These are phyloP conservation scores for Macrophomina phaseolina DNA, from an alignment of 2,329 filamentous ascomycete species.

Conservation along the genomic window DNA sequence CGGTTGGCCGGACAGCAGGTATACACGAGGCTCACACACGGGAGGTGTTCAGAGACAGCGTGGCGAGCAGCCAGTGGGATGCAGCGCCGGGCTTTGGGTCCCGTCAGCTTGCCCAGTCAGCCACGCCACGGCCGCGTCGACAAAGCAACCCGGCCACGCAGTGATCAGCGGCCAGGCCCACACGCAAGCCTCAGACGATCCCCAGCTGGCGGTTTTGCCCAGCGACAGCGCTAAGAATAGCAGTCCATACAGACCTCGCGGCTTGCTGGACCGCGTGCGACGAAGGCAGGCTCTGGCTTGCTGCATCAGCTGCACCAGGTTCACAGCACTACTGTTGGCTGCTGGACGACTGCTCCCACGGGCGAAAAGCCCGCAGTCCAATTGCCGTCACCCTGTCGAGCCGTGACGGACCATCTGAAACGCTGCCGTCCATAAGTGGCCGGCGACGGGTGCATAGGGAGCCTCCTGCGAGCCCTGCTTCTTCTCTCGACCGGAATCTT, in stretches of 20 bases:
- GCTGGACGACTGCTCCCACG: background rate
- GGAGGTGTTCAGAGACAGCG: background rate
- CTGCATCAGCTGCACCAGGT: background rate
- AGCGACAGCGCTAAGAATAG: background rate
- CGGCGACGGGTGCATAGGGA: background rate
- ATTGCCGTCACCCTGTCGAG: slow-evolving; percentile 9
- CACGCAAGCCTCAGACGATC: slow-evolving; percentile 23
- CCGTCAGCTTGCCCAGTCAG: background rate
- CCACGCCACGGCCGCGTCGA: slow-evolving; percentile 18
- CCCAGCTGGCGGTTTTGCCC: background rate
- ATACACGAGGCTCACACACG: background rate
- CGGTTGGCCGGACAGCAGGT: background rate
- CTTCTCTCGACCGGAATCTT: background rate
- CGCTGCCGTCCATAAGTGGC: background rate
- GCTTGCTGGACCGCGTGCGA: background rate
- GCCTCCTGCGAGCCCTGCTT: background rate
- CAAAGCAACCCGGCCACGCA: slow-evolving; percentile 17
- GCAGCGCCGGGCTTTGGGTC: background rate
- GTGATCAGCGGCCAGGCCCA: slow-evolving; percentile 21
- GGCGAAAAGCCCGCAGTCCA: background rate
- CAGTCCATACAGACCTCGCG: background rate
- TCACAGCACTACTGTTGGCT: background rate
- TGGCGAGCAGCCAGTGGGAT: slow-evolving; percentile 1
- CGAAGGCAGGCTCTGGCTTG: background rate
- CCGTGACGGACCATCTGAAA: slow-evolving; percentile 5